Conservation (phyloP, 192 early-diverging fungal species). For the Backusella westeae region DNA sequence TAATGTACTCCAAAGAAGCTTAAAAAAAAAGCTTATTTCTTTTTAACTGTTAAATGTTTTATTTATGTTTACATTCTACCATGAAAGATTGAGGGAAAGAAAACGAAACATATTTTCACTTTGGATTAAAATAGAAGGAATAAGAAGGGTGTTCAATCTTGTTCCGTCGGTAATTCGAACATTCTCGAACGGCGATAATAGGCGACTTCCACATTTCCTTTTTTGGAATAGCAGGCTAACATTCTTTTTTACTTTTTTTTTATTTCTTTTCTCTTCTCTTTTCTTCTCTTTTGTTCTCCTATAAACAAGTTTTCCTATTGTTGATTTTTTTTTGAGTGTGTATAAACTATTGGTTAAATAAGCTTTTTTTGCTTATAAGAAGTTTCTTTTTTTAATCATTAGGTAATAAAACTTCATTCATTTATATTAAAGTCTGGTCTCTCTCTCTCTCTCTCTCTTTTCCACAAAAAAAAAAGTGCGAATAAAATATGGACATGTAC, state of each 20-base stretch:
- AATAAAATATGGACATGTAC: neutral
- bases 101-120: neutral
- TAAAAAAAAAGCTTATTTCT: neutral
- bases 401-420: neutral
- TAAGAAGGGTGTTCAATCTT: neutral
- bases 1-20: neutral
- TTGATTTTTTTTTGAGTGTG: neutral
- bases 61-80: neutral
- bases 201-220: neutral
- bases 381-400: neutral
- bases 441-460: too few relatives aligned
- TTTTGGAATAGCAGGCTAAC: neutral
- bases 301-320: neutral
- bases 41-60: neutral
- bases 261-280: neutral
- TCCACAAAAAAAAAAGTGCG: neutral
- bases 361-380: neutral
- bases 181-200: neutral
- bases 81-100: too few relatives aligned
- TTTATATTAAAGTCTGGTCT: neutral
- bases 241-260: neutral
- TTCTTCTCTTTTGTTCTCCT: neutral
- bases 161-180: neutral
- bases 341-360: too few relatives aligned
- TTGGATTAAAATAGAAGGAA: neutral